A percentile compares a stretch with the other conserved stretches of the same genome.
phyloP scores from a whole-genome alignment of 2,329 filamentous ascomycete species.

The Beauveria sp. region DNA sequence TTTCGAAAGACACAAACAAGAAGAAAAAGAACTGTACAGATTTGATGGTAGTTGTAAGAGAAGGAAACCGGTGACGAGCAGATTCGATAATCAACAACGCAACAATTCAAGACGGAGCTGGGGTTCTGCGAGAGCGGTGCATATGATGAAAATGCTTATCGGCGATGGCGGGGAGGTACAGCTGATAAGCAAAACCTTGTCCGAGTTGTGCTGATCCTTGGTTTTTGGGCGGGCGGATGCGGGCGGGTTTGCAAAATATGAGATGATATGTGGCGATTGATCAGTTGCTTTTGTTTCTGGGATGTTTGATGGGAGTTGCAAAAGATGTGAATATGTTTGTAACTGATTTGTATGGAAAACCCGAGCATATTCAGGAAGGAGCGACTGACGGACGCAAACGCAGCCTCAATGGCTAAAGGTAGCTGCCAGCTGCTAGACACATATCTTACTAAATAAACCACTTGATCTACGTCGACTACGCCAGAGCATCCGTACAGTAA shows the following conservation, averaged over 20 bases:
- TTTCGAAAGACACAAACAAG: neutral
- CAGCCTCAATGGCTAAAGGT: neutral
- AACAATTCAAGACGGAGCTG: neutral
- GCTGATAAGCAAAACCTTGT: constrained; percentile 9
- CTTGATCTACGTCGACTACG: neutral
- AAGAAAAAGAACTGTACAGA: neutral
- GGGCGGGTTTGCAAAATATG: neutral
- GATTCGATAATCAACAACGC: neutral
- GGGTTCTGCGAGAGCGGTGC: neutral
- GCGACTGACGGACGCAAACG: constrained; percentile 1
- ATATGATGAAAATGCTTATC: constrained; percentile 3
- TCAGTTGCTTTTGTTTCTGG: neutral
- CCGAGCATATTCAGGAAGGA: neutral
- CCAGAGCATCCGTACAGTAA: neutral
- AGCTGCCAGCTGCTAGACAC: neutral
- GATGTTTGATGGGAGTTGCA: neutral
- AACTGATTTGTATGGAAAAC: neutral
- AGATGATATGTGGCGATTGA: neutral
- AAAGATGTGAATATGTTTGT: neutral
- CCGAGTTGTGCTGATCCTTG: neutral
- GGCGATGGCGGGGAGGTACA: constrained; percentile 8
- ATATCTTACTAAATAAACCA: neutral
- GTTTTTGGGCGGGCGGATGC: neutral
- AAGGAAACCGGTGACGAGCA: neutral
- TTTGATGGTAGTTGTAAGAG: neutral